These are phyloP conservation scores for Blepharisma stoltei DNA, from an alignment of 73 alveolate species.

Conservation along the genomic window DNA sequence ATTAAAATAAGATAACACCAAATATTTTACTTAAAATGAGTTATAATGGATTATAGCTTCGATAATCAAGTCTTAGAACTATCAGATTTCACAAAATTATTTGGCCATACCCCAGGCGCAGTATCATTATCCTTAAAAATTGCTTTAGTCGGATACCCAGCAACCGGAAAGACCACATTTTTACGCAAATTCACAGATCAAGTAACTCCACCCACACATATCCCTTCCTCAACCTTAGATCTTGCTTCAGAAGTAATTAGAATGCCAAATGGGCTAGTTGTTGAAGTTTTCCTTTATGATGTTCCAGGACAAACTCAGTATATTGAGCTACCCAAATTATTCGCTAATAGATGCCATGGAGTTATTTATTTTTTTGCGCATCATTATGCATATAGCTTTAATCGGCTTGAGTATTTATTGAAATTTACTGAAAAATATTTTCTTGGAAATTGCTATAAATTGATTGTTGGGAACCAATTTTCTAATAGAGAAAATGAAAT, in stretches of 20 bases:
- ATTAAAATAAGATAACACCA: too few relatives aligned
- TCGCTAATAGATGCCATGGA: slow-evolving; percentile 1
- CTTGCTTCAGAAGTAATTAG: slow-evolving; percentile 19
- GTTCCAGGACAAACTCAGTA: slow-evolving; percentile 26
- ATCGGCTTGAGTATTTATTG: background rate
- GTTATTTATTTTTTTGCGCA: background rate
- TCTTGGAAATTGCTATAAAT: background rate
- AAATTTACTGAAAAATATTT: background rate
- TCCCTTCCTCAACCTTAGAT: background rate
- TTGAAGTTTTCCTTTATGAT: slow-evolving; percentile 15
- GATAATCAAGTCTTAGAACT: background rate
- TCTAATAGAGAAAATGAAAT: background rate
- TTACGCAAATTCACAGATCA: background rate
- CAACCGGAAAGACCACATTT: slow-evolving; percentile 19
- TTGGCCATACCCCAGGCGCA: slow-evolving; percentile 22
- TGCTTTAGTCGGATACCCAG: slow-evolving; percentile 25
- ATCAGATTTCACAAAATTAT: background rate
- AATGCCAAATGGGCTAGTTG: background rate
- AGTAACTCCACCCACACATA: slow-evolving; percentile 3
- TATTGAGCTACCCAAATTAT: background rate
- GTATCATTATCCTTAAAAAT: background rate
- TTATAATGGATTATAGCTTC: background rate
- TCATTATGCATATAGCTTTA: slow-evolving; percentile 19
- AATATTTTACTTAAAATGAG: too few relatives aligned
- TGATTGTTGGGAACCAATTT: background rate